Evolutionary conservation across 2,329 filamentous ascomycete genomes (phyloP), one percentile per base, ranked within the genome.

Genomic region (Elsinoe arachidis): DNA sequence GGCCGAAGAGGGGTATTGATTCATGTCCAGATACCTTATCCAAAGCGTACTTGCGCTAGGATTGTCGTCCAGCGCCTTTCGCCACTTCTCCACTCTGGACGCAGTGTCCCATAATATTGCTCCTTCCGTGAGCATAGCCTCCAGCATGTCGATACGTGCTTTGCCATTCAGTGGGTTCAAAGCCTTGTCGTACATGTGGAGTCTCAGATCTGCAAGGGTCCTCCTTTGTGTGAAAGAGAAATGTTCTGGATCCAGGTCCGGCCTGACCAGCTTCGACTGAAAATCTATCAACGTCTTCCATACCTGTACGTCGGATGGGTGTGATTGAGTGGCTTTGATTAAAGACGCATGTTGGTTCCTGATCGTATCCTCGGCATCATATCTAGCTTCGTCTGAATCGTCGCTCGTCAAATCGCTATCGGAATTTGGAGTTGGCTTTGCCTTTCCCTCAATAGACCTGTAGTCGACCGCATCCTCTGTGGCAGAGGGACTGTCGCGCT

Each of bases 251-350:
- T 73, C 74, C 60, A 66, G 67, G 43, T 76, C 75, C 21, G 76
- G 73, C 54, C 74, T 74, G 41, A 92, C 73, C 57, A 95, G 75
- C 1, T 72, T 69, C 60, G 90, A 83, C 71, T 97, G 92, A 60
- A 95, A 84, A 6, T 83, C 74, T 46, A 92, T 86, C n/a, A 96
- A 76, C 37, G 81, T 78, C 14, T 95, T 70, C 92, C 92, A 97
- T 15, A 83, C 78, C 41, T 83, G 74, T 17, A 88, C 76, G 65
- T 95, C 81, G 5, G 77, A 69, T 1, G 90, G 88, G 19, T 81
- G 70, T 1, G 85, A 76, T 57, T 86, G 83, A 34, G 90, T 83
- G 30, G 70, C 77, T 11, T 79, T 80, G 2, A 80, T 81, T 6
- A 96, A 74, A 54, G 84, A 75, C 0, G 85, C 76, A 12, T 82